These are phyloP conservation scores for Pichia thaimueangensis DNA, from an alignment of 805 yeast genomes.

Conservation along the genomic window DNA sequence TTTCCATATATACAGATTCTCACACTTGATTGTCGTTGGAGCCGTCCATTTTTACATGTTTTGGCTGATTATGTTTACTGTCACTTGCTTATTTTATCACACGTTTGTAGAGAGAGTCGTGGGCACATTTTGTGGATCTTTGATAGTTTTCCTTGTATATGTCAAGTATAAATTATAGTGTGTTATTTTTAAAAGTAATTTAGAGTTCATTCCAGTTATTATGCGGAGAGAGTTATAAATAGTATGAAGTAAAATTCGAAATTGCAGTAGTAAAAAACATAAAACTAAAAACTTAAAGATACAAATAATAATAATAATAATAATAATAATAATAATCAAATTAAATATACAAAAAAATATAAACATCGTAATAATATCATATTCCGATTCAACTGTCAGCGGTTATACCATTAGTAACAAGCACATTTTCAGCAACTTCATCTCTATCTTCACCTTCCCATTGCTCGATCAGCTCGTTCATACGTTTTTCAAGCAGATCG, in stretches of 20 bases:
- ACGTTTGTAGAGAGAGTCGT: slow-evolving; percentile 39
- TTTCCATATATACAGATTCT: background rate
- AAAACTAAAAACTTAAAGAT: background rate
- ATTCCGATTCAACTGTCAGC: too few relatives aligned
- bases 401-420: background rate
- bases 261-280: background rate
- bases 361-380: too few relatives aligned
- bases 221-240: background rate
- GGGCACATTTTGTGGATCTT: slow-evolving; percentile 36
- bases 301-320: background rate
- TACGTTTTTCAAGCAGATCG: slow-evolving; percentile 34
- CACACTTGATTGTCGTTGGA: background rate
- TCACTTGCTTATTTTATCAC: slow-evolving; percentile 46
- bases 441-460: slow-evolving; percentile 10
- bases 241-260: background rate
- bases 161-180: slow-evolving; percentile 9
- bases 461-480: slow-evolving; percentile 19
- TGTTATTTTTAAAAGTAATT: background rate
- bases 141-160: slow-evolving; percentile 28
- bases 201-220: too few relatives aligned
- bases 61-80: slow-evolving; percentile 36
- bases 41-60: background rate
- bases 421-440: background rate
- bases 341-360: too few relatives aligned
- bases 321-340: too few relatives aligned